A percentile compares a stretch with the other conserved stretches of the same genome.
Evolutionary conservation across 306 rosid species (phyloP).

Genomic region (Prunus davidiana): DNA sequence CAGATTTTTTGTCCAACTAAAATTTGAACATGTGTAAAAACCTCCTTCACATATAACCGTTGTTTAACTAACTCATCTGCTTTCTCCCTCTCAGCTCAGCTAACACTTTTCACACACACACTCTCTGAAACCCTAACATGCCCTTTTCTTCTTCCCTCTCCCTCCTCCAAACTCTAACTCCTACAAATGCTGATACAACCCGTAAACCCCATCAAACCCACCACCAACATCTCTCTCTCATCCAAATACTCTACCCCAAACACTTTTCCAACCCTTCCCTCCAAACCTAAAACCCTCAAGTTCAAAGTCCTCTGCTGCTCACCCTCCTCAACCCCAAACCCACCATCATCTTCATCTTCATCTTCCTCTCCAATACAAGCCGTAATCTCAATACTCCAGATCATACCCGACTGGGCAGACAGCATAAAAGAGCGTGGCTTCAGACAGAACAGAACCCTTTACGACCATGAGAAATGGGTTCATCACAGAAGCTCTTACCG

Average conservation of each 20-base stretch:
- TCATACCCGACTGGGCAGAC: slow-evolving; percentile 86
- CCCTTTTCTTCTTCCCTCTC: slow-evolving; percentile 11
- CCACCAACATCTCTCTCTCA: slow-evolving; percentile 21
- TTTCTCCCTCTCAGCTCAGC: neutral
- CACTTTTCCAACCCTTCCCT: slow-evolving; percentile 14
- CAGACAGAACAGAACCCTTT: slow-evolving; percentile 49
- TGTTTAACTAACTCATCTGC: slow-evolving; percentile 9
- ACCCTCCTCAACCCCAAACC: slow-evolving; percentile 11
- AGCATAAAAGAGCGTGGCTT: slow-evolving; percentile 64
- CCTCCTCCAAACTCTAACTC: slow-evolving; percentile 20
- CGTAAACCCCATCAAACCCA: slow-evolving; percentile 34
- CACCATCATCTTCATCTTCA: neutral
- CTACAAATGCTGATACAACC: slow-evolving; percentile 41
- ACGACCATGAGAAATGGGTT: slow-evolving; percentile 62
- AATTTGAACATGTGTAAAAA: slow-evolving; percentile 43
- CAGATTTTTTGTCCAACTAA: neutral
- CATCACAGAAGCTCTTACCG: slow-evolving; percentile 81
- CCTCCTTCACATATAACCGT: slow-evolving; percentile 46
- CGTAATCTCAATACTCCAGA: slow-evolving; percentile 38
- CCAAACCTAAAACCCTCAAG: slow-evolving; percentile 24
- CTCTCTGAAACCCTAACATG: slow-evolving; percentile 26
- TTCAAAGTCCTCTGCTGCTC: slow-evolving; percentile 31
- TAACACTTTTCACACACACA: neutral
- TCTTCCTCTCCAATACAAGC: slow-evolving; percentile 18
- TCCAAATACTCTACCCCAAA: slow-evolving; percentile 47